Percentiles rank a stretch among this genome's conserved stretches.
These are phyloP conservation scores for Cryptosporidium tyzzeri DNA, from an alignment of 169 alveolate species.

Conservation along the genomic window DNA sequence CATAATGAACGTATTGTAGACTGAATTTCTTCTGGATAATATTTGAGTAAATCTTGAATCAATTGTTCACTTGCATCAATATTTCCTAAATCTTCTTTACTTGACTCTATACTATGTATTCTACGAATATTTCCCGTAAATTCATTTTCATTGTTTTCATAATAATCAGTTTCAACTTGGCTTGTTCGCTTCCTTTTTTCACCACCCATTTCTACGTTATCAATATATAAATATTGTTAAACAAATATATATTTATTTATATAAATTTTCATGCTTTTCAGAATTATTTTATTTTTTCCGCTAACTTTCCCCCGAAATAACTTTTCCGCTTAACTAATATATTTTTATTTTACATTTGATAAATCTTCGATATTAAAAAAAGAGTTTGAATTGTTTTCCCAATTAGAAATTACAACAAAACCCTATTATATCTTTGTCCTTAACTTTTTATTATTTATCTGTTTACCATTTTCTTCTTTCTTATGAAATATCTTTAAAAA, in stretches of 20 bases:
- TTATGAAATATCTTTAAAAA: too few relatives aligned
- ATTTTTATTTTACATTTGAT: neutral
- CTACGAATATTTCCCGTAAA: neutral
- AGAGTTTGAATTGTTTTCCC: too few relatives aligned
- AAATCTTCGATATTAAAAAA: neutral
- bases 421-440: neutral
- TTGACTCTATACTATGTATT: slow-evolving; percentile 28
- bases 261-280: neutral
- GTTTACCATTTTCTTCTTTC: neutral
- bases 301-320: slow-evolving; percentile 8
- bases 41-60: neutral
- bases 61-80: slow-evolving; percentile 1
- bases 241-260: too few relatives aligned
- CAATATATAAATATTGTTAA: neutral
- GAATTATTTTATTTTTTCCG: slow-evolving; percentile 10
- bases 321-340: neutral
- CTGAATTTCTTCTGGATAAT: slow-evolving; percentile 12
- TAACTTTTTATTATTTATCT: too few relatives aligned
- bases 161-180: neutral
- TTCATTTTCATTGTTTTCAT: neutral
- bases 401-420: neutral
- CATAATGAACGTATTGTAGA: slow-evolving; percentile 20
- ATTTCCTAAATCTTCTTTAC: slow-evolving; percentile 17
- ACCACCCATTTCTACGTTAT: neutral
- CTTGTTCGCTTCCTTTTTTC: slow-evolving; percentile 23